Conservation (phyloP, 129 eudicot species). For the Artemisia tridentata region DNA sequence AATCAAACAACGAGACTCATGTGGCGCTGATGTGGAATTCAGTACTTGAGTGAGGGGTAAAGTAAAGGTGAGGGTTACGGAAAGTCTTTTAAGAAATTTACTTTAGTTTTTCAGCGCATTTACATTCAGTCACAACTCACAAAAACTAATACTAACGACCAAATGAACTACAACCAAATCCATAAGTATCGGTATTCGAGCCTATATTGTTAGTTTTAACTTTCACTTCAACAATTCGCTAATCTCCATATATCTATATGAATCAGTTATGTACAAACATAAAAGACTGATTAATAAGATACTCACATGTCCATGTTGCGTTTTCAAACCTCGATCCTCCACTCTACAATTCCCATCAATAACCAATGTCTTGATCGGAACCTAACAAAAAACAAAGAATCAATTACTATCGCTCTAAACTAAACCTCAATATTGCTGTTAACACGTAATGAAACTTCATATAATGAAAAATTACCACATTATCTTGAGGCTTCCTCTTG, state of each 20-base stretch:
- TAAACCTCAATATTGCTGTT: background rate
- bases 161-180: too few species aligned
- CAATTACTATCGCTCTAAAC: background rate
- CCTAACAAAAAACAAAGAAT: slow-evolving; percentile 34
- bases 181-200: too few species aligned
- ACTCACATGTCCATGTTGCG: slow-evolving; percentile 98
- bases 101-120: too few species aligned
- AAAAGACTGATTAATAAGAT: slow-evolving; percentile 2
- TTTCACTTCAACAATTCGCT: too few species aligned
- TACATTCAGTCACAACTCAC: too few species aligned
- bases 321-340: slow-evolving; percentile 97
- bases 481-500: slow-evolving; percentile 97
- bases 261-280: background rate
- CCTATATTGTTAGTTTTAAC: too few species aligned
- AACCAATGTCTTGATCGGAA: slow-evolving; percentile 89
- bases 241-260: too few species aligned
- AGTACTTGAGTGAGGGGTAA: too few species aligned
- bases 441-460: slow-evolving; percentile 3
- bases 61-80: too few species aligned
- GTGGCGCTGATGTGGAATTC: too few species aligned
- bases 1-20: background rate
- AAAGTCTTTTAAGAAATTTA: too few species aligned
- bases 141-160: too few species aligned
- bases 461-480: slow-evolving; percentile 54
- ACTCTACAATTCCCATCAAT: slow-evolving; percentile 98